phyloP scores from a whole-genome alignment of 305 asterid genomes.

The Lippia alba region DNA sequence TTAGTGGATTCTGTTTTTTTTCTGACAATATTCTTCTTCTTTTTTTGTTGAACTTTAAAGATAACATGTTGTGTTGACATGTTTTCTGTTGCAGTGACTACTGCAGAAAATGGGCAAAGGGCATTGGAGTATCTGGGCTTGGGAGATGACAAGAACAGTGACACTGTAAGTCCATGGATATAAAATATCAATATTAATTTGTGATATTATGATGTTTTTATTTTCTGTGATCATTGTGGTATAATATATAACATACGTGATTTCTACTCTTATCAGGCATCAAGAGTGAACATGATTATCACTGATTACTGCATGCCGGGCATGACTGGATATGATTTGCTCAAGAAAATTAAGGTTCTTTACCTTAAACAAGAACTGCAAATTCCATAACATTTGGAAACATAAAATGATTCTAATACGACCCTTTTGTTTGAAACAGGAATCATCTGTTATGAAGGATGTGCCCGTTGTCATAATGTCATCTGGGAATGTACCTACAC shows the following conservation, averaged over 20 bases:
- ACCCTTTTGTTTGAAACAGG: conserved; percentile 42
- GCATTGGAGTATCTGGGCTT: conserved; percentile 71
- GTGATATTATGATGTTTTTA: too few species aligned
- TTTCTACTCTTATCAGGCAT: conserved; percentile 31
- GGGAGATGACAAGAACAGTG: conserved; percentile 41
- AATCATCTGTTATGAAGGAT: conserved; percentile 61
- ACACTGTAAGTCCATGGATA: conserved; percentile 42
- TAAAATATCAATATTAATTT: too few species aligned
- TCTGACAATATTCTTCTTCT: not conserved
- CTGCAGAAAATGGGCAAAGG: conserved; percentile 67
- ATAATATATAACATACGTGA: not conserved
- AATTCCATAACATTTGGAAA: too few species aligned
- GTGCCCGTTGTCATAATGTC: conserved; percentile 72
- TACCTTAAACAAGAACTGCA: not conserved
- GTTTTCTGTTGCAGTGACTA: conserved; percentile 53
- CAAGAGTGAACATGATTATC: conserved; percentile 66
- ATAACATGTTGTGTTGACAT: not conserved
- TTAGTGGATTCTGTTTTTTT: too few species aligned
- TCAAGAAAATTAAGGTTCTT: conserved; percentile 70
- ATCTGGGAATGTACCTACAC: conserved; percentile 67
- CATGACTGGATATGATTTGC: conserved; percentile 76
- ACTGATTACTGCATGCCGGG: conserved; percentile 82
- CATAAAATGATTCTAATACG: not conserved
- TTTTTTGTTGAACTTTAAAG: not conserved
- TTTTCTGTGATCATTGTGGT: not conserved